phyloP scores from a whole-genome alignment of 805 yeast genomes.

The Yarrowia yakushimensis region DNA sequence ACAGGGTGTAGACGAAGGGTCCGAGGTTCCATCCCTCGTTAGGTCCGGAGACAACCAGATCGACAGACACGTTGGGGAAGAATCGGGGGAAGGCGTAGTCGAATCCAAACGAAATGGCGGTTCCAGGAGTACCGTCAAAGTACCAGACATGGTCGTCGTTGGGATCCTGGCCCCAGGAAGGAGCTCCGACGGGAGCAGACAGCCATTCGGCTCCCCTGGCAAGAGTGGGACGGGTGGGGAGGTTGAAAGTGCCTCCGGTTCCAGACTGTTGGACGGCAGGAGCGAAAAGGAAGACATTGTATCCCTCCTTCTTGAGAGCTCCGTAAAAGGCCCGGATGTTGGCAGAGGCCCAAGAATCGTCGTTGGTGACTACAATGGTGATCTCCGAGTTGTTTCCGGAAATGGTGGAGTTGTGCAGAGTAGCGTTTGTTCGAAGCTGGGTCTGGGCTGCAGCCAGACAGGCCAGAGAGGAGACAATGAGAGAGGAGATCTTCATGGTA shows the following conservation, averaged over 20 bases:
- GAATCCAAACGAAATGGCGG: not conserved
- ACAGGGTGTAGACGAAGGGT: not conserved
- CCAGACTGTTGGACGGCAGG: not conserved
- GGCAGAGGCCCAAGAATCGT: not conserved
- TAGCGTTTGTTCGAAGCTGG: too few species aligned
- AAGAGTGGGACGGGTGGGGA: not conserved
- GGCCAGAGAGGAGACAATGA: not conserved
- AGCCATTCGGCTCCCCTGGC: not conserved
- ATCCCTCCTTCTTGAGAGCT: not conserved
- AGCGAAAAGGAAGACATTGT: not conserved
- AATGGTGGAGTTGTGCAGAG: not conserved
- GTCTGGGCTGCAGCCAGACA: not conserved
- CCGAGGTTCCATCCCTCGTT: not conserved
- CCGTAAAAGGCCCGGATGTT: not conserved
- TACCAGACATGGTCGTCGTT: not conserved
- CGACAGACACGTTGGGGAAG: not conserved
- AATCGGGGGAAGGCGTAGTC: not conserved
- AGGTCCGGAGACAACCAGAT: not conserved
- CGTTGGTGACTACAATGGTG: not conserved
- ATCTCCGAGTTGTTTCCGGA: not conserved
- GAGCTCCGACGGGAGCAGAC: not conserved
- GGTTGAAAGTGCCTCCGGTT: not conserved
- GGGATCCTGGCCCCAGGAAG: not conserved
- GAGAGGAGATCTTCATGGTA: not conserved
- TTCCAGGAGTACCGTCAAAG: conserved; percentile 1